phyloP scores from a whole-genome alignment of 164 flowering plant genomes.

The Sedum album region DNA sequence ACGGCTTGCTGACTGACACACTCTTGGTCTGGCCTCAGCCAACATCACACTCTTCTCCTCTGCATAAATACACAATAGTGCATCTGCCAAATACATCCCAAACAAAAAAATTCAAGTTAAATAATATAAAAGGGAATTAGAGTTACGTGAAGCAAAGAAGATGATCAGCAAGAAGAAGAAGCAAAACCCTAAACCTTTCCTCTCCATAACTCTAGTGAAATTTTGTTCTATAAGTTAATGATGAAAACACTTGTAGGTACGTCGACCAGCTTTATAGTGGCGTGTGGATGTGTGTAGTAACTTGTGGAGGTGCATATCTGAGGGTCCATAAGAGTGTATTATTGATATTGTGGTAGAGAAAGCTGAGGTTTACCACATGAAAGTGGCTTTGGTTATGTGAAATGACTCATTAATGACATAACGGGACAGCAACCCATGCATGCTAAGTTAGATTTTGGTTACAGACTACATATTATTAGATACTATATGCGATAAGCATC shows the following conservation, averaged over 20 bases:
- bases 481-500: too few species aligned
- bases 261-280: background rate
- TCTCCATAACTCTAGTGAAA: background rate
- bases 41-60: constrained; percentile 18
- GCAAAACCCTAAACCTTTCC: background rate
- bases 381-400: background rate
- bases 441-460: too few species aligned
- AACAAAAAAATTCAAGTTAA: background rate
- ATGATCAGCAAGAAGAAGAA: constrained; percentile 9
- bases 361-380: background rate
- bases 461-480: too few species aligned
- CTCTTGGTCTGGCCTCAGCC: constrained; percentile 17
- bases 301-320: background rate
- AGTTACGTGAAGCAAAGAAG: constrained; percentile 6
- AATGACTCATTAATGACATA: too few species aligned
- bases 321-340: background rate
- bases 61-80: background rate
- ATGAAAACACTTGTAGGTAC: background rate
- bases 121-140: background rate
- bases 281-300: background rate
- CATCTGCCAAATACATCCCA: background rate
- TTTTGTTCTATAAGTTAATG: background rate
- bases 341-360: background rate
- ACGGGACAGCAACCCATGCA: too few species aligned
- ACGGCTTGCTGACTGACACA: constrained; percentile 29